These are phyloP conservation scores for Dictyostelium gargantuum DNA, from an alignment of 208 protist species.

Conservation along the genomic window DNA sequence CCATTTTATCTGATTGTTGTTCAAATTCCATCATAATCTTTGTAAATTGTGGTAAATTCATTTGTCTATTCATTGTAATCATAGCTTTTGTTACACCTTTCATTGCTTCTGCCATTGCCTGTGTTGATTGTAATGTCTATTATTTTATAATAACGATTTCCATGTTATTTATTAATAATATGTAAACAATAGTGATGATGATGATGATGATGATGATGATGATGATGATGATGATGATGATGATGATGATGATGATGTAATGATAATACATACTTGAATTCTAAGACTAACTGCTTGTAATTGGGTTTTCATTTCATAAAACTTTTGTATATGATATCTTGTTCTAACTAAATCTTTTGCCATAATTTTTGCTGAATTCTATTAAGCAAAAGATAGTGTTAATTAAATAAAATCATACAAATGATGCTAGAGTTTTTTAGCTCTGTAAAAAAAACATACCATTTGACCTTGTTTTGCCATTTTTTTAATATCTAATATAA, in stretches of 20 bases:
- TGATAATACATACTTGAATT: conserved; percentile 84
- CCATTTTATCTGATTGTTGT: conserved; percentile 95
- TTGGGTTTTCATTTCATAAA: conserved; percentile 97
- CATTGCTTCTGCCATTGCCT: conserved; percentile 76
- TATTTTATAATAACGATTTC: too few species aligned
- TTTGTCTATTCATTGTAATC: conserved; percentile 95
- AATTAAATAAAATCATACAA: too few species aligned
- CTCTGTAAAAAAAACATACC: conserved; percentile 22
- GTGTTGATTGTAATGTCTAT: conserved; percentile 65
- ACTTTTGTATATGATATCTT: conserved; percentile 93
- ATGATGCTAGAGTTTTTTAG: too few species aligned
- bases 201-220: too few species aligned
- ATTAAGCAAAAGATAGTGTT: not conserved
- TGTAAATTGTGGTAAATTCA: conserved; percentile 97
- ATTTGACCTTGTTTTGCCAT: conserved; percentile 97
- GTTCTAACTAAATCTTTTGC: conserved; percentile 98
- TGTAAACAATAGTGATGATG: too few species aligned
- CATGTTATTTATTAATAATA: too few species aligned
- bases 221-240: too few species aligned
- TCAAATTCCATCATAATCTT: conserved; percentile 98
- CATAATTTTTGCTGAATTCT: conserved; percentile 96
- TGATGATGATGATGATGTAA: too few species aligned
- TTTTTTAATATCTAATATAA: conserved; percentile 96
- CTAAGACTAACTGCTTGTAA: conserved; percentile 95
- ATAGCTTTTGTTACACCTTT: conserved; percentile 86